Evolutionary conservation across 2,329 filamentous ascomycete species (phyloP).

Genomic region (Lecanicillium sp.): DNA sequence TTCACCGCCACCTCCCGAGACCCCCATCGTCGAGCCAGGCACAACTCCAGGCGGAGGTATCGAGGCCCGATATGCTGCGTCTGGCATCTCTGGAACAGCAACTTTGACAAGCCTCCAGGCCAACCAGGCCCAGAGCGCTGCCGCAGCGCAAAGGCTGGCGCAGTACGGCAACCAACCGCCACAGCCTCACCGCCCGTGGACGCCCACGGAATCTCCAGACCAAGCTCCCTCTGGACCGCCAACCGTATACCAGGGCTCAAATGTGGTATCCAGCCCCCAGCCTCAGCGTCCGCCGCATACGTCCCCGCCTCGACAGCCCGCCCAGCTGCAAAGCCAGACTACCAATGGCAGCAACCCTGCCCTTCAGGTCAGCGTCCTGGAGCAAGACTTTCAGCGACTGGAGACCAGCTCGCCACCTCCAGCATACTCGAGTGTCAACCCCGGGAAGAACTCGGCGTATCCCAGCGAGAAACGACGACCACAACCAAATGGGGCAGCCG

Average conservation of each 20-base stretch:
- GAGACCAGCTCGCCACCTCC: constrained; percentile 80
- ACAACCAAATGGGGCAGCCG: constrained; percentile 18
- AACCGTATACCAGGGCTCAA: constrained; percentile 81
- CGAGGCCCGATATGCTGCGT: constrained; percentile 83
- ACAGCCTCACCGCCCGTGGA: constrained; percentile 63
- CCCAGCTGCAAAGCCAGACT: constrained; percentile 11
- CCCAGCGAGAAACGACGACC: constrained; percentile 70
- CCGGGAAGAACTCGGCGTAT: constrained; percentile 50
- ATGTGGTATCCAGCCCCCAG: constrained; percentile 52
- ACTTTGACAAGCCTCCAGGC: constrained; percentile 67
- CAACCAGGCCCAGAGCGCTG: constrained; percentile 61
- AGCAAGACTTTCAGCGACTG: constrained; percentile 80
- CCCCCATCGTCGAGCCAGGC: constrained; percentile 69
- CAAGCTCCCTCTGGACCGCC: constrained; percentile 83
- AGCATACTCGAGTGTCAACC: constrained; percentile 79
- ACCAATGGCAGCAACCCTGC: constrained; percentile 20
- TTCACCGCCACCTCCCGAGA: constrained; percentile 91
- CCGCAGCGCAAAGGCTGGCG: constrained; percentile 71
- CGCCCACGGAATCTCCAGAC: constrained; percentile 83
- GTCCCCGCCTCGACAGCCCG: constrained; percentile 31
- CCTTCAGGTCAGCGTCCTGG: constrained; percentile 62
- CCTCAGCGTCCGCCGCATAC: constrained; percentile 33
- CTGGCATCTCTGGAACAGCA: constrained; percentile 79
- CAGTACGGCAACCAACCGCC: constrained; percentile 56
- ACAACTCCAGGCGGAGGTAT: constrained; percentile 71